A percentile compares a stretch with the other conserved stretches of the same genome.
Conservation (phyloP, 768 basidiomycete genomes). For the Hericium coralloides region DNA sequence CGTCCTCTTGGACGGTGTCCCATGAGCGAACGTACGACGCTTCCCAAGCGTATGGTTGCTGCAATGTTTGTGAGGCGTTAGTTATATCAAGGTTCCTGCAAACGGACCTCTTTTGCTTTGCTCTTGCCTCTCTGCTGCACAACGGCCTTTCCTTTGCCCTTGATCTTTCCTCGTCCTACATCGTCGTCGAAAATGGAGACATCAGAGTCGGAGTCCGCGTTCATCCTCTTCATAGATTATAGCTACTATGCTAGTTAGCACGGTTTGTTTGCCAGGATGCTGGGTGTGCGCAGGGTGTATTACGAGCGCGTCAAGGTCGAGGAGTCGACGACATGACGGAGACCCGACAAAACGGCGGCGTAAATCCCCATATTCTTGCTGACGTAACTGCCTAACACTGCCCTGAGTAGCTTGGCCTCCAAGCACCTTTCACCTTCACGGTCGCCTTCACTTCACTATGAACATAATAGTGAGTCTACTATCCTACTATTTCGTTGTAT, state of each 20-base stretch:
- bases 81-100: not conserved
- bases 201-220: not conserved
- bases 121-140: conserved; percentile 16
- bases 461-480: conserved; percentile 60
- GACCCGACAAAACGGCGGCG: too few species aligned
- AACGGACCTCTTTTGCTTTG: conserved; percentile 20
- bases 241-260: not conserved
- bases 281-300: not conserved
- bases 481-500: conserved; percentile 1
- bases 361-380: too few species aligned
- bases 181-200: not conserved
- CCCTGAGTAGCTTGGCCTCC: too few species aligned
- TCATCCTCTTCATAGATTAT: not conserved
- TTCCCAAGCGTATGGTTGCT: conserved; percentile 94
- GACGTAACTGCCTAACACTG: too few species aligned
- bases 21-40: conserved; percentile 90
- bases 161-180: conserved; percentile 4
- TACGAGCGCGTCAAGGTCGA: too few species aligned
- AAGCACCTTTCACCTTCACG: too few species aligned
- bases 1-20: conserved; percentile 97
- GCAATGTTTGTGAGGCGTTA: not conserved
- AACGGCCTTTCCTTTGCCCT: conserved; percentile 17
- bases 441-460: conserved; percentile 33
- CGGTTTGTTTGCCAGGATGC: not conserved
- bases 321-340: too few species aligned